These are phyloP conservation scores for Limnanthes douglasii DNA, from an alignment of 345 rosid genomes.

Conservation along the genomic window DNA sequence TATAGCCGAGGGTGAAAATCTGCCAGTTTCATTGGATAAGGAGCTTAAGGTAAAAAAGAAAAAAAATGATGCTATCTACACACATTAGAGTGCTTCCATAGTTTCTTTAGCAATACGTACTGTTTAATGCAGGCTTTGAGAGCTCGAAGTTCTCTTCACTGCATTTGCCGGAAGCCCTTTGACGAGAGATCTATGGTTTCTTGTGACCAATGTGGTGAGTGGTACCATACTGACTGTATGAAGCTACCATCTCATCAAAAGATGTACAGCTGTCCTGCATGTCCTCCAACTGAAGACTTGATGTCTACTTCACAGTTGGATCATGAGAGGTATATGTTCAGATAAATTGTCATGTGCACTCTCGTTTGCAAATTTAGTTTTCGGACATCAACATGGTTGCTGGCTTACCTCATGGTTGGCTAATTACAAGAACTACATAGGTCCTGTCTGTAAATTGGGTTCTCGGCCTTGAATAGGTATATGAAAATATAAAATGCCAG, in stretches of 20 bases:
- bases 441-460: too few relatives aligned
- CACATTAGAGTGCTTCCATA: constrained; percentile 1
- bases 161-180: constrained; percentile 75
- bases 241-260: constrained; percentile 28
- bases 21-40: constrained; percentile 38
- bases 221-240: constrained; percentile 65
- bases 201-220: constrained; percentile 53
- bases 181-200: constrained; percentile 41
- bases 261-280: constrained; percentile 64
- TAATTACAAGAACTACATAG: too few relatives aligned
- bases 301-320: constrained; percentile 12
- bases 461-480: too few relatives aligned
- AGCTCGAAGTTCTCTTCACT: constrained; percentile 66
- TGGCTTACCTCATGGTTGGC: too few relatives aligned
- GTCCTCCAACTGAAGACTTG: constrained; percentile 26
- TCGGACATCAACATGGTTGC: too few relatives aligned
- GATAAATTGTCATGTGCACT: constrained; percentile 2
- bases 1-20: constrained; percentile 47
- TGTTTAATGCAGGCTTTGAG: constrained; percentile 45
- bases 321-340: constrained; percentile 25
- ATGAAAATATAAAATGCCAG: too few relatives aligned
- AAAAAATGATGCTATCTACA: background rate
- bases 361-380: background rate
- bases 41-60: constrained; percentile 59
- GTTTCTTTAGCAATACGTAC: constrained; percentile 1